These are phyloP conservation scores for Isabelozyma pseudorhagii DNA, from an alignment of 805 yeast species.

Conservation along the genomic window DNA sequence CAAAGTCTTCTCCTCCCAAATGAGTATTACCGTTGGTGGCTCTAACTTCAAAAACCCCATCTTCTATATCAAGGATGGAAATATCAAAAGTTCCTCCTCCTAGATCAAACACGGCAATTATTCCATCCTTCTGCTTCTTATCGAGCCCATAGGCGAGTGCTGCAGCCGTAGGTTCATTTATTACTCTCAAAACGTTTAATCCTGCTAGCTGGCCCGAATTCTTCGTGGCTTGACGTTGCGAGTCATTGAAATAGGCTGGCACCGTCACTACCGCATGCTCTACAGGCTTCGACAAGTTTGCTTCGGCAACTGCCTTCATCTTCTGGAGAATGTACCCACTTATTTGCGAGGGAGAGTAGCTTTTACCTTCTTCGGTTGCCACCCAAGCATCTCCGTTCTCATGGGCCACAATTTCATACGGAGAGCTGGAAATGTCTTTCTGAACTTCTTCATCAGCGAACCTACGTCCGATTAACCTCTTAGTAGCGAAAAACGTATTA, in stretches of 20 bases:
- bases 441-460: slow-evolving; percentile 69
- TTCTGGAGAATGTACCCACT: slow-evolving; percentile 63
- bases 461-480: slow-evolving; percentile 74
- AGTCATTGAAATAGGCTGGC: slow-evolving; percentile 81
- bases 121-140: slow-evolving; percentile 47
- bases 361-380: slow-evolving; percentile 42
- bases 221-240: slow-evolving; percentile 77
- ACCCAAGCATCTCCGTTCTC: slow-evolving; percentile 72
- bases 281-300: slow-evolving; percentile 41
- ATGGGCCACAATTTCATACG: slow-evolving; percentile 59
- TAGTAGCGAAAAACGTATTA: slow-evolving; percentile 79
- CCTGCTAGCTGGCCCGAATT: slow-evolving; percentile 74
- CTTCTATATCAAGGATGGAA: slow-evolving; percentile 72
- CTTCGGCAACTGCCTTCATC: slow-evolving; percentile 65
- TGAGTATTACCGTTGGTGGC: slow-evolving; percentile 85
- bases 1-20: slow-evolving; percentile 85
- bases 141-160: slow-evolving; percentile 80
- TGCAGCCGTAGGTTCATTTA: slow-evolving; percentile 85
- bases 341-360: slow-evolving; percentile 66
- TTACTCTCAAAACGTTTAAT: slow-evolving; percentile 67
- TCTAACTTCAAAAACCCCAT: slow-evolving; percentile 77
- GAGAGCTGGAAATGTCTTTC: slow-evolving; percentile 57
- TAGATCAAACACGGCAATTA: slow-evolving; percentile 64
- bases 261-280: slow-evolving; percentile 80
- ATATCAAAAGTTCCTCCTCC: slow-evolving; percentile 89